A percentile compares a stretch with the other conserved stretches of the same genome.
Conservation (phyloP, 2,329 filamentous ascomycete genomes). For the Blastomyces parvus region DNA sequence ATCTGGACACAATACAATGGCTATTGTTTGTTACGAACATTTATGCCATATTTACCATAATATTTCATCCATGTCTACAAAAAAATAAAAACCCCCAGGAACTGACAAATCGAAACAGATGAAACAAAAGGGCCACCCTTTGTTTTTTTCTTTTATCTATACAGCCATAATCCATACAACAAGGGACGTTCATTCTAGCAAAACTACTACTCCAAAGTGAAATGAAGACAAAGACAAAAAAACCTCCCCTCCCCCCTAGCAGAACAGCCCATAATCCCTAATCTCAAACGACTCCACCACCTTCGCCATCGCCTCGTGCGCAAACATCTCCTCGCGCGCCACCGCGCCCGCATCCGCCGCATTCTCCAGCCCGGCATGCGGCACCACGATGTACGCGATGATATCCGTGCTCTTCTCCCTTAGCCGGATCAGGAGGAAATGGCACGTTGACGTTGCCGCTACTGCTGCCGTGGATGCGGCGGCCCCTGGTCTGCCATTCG, state of each 20-base stretch:
- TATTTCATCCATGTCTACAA: neutral
- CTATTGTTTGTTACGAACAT: neutral
- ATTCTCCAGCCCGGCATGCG: slow-evolving; percentile 65
- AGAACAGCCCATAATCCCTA: slow-evolving; percentile 43
- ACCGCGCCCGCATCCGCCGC: slow-evolving; percentile 60
- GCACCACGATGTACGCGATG: slow-evolving; percentile 78
- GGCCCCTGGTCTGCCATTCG: neutral
- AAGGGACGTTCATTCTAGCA: neutral
- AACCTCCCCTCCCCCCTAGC: neutral
- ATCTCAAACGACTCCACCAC: slow-evolving; percentile 68
- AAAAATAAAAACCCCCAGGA: neutral
- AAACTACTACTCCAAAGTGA: neutral
- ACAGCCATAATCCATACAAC: neutral
- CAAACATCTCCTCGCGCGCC: slow-evolving; percentile 53
- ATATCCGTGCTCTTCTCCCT: slow-evolving; percentile 69
- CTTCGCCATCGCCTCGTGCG: slow-evolving; percentile 24
- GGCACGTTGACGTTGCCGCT: slow-evolving; percentile 45
- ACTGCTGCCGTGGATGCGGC: neutral
- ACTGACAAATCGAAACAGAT: neutral
- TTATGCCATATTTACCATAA: no score
- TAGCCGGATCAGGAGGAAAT: slow-evolving; percentile 68
- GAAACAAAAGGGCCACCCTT: neutral
- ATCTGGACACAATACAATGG: neutral
- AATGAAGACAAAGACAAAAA: neutral
- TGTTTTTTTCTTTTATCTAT: neutral